Evolutionary conservation across 2,329 filamentous ascomycete species (phyloP), one percentile per base, ranked within the genome.

Genomic region (Colletotrichum chrysophilum): DNA sequence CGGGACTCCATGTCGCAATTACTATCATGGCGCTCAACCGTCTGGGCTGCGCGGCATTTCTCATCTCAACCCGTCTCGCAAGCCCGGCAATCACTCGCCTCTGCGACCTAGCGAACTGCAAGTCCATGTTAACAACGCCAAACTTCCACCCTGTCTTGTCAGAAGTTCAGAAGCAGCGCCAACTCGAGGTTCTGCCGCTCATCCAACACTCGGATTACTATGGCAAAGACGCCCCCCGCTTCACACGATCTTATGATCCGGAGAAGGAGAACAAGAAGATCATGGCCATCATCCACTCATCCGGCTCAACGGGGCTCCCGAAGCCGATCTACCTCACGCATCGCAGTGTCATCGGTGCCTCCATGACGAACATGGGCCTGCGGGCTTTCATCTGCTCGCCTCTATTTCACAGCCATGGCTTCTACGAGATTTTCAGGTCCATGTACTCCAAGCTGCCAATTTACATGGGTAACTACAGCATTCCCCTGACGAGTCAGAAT

Each of bases 271-370:
- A 66, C 24, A 60, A 21, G n/a, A 58, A 72, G 24, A 61, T 43
- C 16, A 30, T 52, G 12, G 32, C 32, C 30, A 69, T 85, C 3
- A 58, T 85, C 4, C 85, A 86, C 80, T 81, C 52, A 18, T 82
- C 79, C 9, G 91, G 91, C 7, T 91, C 88, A 0, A 93, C 92
- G 0, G 91, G 91, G 0, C 84, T 93, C 0, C 91, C 92, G 0
- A 93, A 93, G 75, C 91, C 91, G 0, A 92, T 93, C 60, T 90
- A 87, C 75, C 88, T 91, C 60, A 90, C 88, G 2, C 89, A 93
- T 66, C 79, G 81, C 6, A 85, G 87, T 16, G 87, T 86, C 10
- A 80, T 92, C 18, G 84, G 84, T 5, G 90, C 89, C 64, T 89
- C 87, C 68, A 80, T 84, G 12, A 76, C 78, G 0, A 79, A 80